Evolutionary conservation across 495 filamentous ascomycete species (phyloP).

Genomic region (Achaetomiella virescens): DNA sequence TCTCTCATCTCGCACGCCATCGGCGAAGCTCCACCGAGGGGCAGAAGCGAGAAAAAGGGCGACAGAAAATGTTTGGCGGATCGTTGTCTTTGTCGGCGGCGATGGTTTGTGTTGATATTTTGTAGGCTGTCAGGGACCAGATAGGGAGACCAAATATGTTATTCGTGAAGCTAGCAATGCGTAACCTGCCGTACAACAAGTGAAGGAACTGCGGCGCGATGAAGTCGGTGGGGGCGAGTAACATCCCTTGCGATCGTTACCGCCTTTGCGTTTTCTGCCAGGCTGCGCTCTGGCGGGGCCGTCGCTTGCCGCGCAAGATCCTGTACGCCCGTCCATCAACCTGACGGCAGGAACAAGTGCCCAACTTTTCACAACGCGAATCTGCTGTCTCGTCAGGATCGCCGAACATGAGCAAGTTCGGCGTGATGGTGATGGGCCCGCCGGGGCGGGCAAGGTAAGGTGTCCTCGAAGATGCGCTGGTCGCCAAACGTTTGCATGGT

Average conservation of each 20-base stretch:
- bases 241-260: no score
- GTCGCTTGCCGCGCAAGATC: no score
- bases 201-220: no score
- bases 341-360: neutral
- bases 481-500: conserved; percentile 10
- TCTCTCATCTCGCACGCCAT: conserved; percentile 19
- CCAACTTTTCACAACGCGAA: neutral
- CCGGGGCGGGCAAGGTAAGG: conserved; percentile 73
- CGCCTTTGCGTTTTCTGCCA: no score
- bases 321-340: no score
- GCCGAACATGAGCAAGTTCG: conserved; percentile 81
- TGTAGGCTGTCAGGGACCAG: neutral
- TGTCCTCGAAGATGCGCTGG: neutral
- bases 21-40: conserved; percentile 20
- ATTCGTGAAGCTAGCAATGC: no score
- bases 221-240: no score
- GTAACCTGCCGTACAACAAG: no score
- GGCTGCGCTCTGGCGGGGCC: no score
- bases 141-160: no score
- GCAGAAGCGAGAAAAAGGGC: conserved; percentile 4
- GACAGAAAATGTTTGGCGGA: neutral
- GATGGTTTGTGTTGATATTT: neutral
- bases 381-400: neutral
- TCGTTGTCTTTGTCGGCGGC: neutral
- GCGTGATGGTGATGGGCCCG: conserved; percentile 89